Evolutionary conservation across 257 asterid species (phyloP).

Genomic region (Galeopsis tetrahit): DNA sequence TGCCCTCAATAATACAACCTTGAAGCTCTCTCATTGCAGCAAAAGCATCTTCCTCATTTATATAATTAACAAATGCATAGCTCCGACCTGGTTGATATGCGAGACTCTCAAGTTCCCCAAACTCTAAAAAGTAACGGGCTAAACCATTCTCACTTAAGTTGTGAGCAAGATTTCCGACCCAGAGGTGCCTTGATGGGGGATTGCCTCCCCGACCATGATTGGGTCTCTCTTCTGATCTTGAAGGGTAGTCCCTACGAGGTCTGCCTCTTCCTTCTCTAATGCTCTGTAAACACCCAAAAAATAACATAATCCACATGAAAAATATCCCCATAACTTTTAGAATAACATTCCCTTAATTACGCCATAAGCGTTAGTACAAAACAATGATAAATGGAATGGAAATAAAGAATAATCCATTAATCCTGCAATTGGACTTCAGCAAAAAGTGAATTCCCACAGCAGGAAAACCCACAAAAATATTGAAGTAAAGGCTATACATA

Average conservation of each 20-base stretch:
- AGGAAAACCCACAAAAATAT: not conserved
- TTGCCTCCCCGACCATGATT: slow-evolving; percentile 58
- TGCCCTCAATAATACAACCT: slow-evolving; percentile 82
- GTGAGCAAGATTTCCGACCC: slow-evolving; percentile 88
- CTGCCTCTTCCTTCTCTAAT: slow-evolving; percentile 78
- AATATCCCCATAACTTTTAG: not conserved
- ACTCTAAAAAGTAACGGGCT: slow-evolving; percentile 64
- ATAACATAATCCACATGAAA: slow-evolving; percentile 23
- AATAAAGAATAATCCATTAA: not conserved
- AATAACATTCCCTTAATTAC: not conserved
- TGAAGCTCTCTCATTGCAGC: slow-evolving; percentile 89
- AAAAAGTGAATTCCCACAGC: not conserved
- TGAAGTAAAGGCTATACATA: not conserved
- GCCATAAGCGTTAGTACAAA: not conserved
- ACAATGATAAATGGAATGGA: not conserved
- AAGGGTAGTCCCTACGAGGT: slow-evolving; percentile 66
- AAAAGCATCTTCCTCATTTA: slow-evolving; percentile 72
- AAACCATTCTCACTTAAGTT: slow-evolving; percentile 62
- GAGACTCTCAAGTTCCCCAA: slow-evolving; percentile 79
- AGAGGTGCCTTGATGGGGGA: slow-evolving; percentile 93
- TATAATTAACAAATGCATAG: slow-evolving; percentile 83
- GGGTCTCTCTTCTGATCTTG: slow-evolving; percentile 68
- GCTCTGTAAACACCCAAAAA: slow-evolving; percentile 49
- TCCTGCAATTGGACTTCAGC: slow-evolving; percentile 1
- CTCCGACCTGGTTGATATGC: slow-evolving; percentile 95